These are phyloP conservation scores for Rosellinia necatrix DNA, from an alignment of 2,329 filamentous ascomycete species.

Conservation along the genomic window DNA sequence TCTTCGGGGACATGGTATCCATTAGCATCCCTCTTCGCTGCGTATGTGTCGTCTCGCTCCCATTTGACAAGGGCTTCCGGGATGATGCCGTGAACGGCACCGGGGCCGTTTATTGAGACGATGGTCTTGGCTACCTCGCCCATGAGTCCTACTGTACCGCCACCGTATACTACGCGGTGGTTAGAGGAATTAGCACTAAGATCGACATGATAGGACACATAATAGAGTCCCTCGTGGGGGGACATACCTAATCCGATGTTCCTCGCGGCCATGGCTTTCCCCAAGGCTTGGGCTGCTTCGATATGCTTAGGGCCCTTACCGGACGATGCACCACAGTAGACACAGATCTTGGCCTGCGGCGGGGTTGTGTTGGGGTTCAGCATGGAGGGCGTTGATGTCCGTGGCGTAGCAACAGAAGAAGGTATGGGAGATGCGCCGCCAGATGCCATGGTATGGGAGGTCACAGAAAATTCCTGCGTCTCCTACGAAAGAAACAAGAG, in stretches of 20 bases:
- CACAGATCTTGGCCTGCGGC: constrained; percentile 73
- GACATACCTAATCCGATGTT: constrained; percentile 73
- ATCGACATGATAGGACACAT: background rate
- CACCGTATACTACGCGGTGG: constrained; percentile 74
- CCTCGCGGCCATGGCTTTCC: constrained; percentile 71
- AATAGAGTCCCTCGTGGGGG: background rate
- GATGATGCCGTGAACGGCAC: constrained; percentile 90
- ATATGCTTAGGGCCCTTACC: constrained; percentile 77
- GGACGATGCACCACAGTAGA: constrained; percentile 86
- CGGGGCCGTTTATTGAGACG: constrained; percentile 78
- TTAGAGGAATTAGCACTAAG: constrained; percentile 19
- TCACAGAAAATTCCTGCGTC: background rate
- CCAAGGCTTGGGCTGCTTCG: constrained; percentile 77
- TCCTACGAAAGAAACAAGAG: constrained; percentile 1
- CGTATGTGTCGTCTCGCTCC: constrained; percentile 69
- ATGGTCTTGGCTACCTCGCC: constrained; percentile 88
- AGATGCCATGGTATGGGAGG: constrained; percentile 45
- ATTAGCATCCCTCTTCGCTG: constrained; percentile 47
- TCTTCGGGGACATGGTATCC: constrained; percentile 67
- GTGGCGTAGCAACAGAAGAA: constrained; percentile 37
- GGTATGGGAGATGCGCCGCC: constrained; percentile 46
- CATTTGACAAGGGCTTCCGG: constrained; percentile 80
- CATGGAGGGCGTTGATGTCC: constrained; percentile 40
- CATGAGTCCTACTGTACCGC: constrained; percentile 94
- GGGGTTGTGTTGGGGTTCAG: constrained; percentile 41